Evolutionary conservation across 2,329 filamentous ascomycete species (phyloP).

Genomic region (Tolypocladium tundrense): DNA sequence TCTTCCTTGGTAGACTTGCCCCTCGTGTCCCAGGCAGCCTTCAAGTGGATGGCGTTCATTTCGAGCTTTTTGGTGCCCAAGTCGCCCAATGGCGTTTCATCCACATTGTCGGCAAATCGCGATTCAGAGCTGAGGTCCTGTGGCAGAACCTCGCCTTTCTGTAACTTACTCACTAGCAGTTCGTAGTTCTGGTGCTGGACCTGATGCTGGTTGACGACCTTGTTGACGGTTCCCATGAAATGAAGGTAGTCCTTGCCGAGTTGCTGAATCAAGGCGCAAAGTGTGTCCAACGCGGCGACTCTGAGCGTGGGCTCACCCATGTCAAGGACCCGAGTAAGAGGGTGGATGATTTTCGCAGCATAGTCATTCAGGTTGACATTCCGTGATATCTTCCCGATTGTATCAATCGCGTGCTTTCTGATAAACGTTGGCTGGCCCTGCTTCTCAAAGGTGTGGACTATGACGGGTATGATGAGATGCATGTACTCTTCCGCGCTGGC

Average conservation of each 20-base stretch:
- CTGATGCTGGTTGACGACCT: constrained; percentile 67
- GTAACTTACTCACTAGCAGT: constrained; percentile 80
- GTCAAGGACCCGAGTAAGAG: constrained; percentile 71
- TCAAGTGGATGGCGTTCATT: constrained; percentile 94
- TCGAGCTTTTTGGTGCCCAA: constrained; percentile 88
- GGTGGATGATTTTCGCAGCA: constrained; percentile 92
- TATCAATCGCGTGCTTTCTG: constrained; percentile 84
- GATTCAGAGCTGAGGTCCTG: constrained; percentile 87
- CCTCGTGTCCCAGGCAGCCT: constrained; percentile 92
- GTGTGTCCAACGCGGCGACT: constrained; percentile 77
- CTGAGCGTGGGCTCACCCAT: constrained; percentile 64
- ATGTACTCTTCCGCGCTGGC: constrained; percentile 97
- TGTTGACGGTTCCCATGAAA: constrained; percentile 89
- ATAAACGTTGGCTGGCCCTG: constrained; percentile 69
- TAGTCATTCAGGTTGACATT: constrained; percentile 98
- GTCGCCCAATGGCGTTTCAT: constrained; percentile 75
- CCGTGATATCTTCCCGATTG: constrained; percentile 83
- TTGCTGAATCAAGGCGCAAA: constrained; percentile 92
- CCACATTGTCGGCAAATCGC: constrained; percentile 64
- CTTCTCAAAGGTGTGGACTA: constrained; percentile 90
- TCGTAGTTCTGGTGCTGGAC: constrained; percentile 89
- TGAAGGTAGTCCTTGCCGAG: constrained; percentile 91
- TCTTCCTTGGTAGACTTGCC: constrained; percentile 97
- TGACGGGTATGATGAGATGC: constrained; percentile 94
- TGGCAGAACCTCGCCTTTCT: constrained; percentile 89